Percentiles rank a stretch among this genome's conserved stretches.
phyloP scores from a whole-genome alignment of 257 asterid genomes.

The Nicotiana tomentosiformis region DNA sequence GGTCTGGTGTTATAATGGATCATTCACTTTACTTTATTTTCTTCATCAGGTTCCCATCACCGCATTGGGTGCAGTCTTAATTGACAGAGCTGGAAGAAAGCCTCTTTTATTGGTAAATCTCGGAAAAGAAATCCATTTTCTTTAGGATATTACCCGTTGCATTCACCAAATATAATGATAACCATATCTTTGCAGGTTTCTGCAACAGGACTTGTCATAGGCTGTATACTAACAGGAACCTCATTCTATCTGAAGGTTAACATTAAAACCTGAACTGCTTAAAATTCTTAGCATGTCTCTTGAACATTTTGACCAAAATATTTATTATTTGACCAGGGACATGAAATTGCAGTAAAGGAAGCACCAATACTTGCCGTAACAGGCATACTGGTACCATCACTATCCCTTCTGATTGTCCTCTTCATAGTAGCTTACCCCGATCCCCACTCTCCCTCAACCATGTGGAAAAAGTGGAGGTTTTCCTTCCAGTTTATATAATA shows the following conservation, averaged over 20 bases:
- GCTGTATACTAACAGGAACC: slow-evolving; percentile 60
- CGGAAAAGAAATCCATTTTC: not conserved
- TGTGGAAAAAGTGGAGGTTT: not conserved
- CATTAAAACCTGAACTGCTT: not conserved
- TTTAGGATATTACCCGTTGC: not conserved
- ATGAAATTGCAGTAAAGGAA: slow-evolving; percentile 47
- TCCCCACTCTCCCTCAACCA: not conserved
- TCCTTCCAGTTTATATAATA: not conserved
- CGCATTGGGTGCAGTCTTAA: slow-evolving; percentile 60
- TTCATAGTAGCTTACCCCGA: not conserved
- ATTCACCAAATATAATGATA: not conserved
- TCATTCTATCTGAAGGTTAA: slow-evolving; percentile 80
- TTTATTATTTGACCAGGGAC: slow-evolving; percentile 38
- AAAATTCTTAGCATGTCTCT: not conserved
- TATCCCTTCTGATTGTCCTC: not conserved
- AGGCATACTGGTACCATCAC: slow-evolving; percentile 69
- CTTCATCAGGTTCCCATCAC: slow-evolving; percentile 61
- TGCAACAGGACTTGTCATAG: slow-evolving; percentile 67
- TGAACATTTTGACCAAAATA: slow-evolving; percentile 12
- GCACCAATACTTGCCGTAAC: slow-evolving; percentile 71
- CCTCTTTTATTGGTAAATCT: slow-evolving; percentile 74
- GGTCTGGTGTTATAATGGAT: not conserved
- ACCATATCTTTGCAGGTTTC: slow-evolving; percentile 48
- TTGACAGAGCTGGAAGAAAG: slow-evolving; percentile 81
- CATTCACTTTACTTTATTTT: not conserved